phyloP scores from a whole-genome alignment of 371 early-diverging fungal genomes.

The Zopfochytrium polystomum region DNA sequence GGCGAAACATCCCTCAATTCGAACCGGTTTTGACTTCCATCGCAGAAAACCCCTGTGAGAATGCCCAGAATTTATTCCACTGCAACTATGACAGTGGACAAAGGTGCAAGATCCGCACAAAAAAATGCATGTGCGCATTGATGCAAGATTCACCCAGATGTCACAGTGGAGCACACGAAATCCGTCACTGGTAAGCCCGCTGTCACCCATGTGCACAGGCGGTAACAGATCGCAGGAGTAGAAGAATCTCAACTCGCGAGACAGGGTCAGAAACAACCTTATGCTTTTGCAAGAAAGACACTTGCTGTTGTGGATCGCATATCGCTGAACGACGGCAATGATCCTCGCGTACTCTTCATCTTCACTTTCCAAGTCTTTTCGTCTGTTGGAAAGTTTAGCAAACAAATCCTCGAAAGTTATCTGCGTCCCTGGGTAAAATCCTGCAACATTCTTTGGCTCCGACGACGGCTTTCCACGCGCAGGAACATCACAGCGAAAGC shows the following conservation, averaged over 20 bases:
- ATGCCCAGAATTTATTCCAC: no score
- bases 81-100: no score
- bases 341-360: slow-evolving; percentile 86
- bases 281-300: slow-evolving; percentile 80
- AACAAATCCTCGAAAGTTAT: slow-evolving; percentile 88
- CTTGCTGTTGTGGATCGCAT: slow-evolving; percentile 85
- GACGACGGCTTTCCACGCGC: slow-evolving; percentile 63
- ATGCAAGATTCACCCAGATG: no score
- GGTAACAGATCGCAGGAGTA: slow-evolving; percentile 40
- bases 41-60: no score
- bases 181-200: no score
- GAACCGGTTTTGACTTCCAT: no score
- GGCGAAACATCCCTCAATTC: no score
- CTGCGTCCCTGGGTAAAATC: slow-evolving; percentile 87
- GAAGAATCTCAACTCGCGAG: slow-evolving; percentile 71
- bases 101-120: no score
- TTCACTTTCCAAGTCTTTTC: slow-evolving; percentile 72
- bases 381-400: slow-evolving; percentile 79
- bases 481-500: no score
- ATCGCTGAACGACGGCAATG: slow-evolving; percentile 79
- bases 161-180: no score
- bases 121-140: no score
- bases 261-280: slow-evolving; percentile 68
- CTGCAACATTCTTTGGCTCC: slow-evolving; percentile 87
- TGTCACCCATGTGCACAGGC: not conserved